These are phyloP conservation scores for Pezicula carpinea DNA, from an alignment of 2,329 filamentous ascomycete species.

Conservation along the genomic window DNA sequence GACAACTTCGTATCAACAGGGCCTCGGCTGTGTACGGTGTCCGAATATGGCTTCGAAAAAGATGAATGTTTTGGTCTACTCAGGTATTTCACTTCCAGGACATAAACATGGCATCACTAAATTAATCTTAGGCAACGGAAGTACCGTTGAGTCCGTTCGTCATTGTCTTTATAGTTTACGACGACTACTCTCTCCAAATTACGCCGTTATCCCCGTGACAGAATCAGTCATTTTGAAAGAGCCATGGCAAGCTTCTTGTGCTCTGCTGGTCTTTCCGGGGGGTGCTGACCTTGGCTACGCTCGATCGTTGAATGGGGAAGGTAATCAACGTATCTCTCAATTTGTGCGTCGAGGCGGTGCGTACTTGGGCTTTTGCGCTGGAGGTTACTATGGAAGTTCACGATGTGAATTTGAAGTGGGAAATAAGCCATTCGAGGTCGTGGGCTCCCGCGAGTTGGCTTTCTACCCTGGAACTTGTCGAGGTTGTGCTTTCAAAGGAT, in stretches of 20 bases:
- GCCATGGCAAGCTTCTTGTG: slow-evolving; percentile 84
- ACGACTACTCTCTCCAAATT: slow-evolving; percentile 80
- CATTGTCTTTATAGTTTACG: slow-evolving; percentile 86
- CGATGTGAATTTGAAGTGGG: slow-evolving; percentile 91
- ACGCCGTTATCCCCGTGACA: slow-evolving; percentile 84
- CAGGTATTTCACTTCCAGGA: slow-evolving; percentile 50
- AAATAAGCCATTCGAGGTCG: slow-evolving; percentile 73
- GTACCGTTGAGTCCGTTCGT: slow-evolving; percentile 80
- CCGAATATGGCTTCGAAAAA: slow-evolving; percentile 56
- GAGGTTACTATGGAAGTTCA: slow-evolving; percentile 81
- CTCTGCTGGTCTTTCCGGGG: slow-evolving; percentile 85
- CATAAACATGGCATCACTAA: background rate
- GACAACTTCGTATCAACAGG: slow-evolving; percentile 4
- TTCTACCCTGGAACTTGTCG: slow-evolving; percentile 88
- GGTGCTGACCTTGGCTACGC: slow-evolving; percentile 94
- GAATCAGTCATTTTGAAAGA: slow-evolving; percentile 80
- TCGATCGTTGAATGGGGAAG: slow-evolving; percentile 77
- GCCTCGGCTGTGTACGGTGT: slow-evolving; percentile 22
- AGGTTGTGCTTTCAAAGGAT: slow-evolving; percentile 82
- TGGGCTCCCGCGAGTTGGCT: slow-evolving; percentile 76
- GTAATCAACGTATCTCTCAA: slow-evolving; percentile 78
- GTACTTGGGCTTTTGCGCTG: slow-evolving; percentile 90
- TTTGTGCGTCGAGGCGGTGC: slow-evolving; percentile 81
- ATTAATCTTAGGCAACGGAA: slow-evolving; percentile 63
- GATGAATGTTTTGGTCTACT: slow-evolving; percentile 91